Base-by-base conservation (phyloP, 352 stramenopile genomes). In the Bremia lactucae region DNA sequence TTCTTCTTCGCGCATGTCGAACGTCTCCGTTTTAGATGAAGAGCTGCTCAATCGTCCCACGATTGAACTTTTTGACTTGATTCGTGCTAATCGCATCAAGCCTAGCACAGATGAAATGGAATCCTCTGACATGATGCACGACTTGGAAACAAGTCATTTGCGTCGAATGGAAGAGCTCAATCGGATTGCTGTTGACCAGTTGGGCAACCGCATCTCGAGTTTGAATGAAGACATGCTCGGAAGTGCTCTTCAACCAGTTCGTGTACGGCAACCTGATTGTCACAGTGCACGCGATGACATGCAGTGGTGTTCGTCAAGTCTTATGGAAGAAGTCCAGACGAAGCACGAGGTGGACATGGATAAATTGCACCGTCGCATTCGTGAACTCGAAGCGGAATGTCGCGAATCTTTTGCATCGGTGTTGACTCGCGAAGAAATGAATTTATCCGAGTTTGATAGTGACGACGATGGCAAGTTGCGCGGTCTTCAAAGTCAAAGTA, bases 121-220 rank as follows among this genome's bases (percentile, higher is more conserved):
- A 11, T 72, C 62, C 9, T 67, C 62, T 0, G 46, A 54, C 19
- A 50, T 52, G 36, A 69, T 76, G 65, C 39, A 55, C 18, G 51
- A 70, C 44, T 54, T 76, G 10, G 59, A 76, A 48, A 53, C 47
- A n/a, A 68, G 54, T 20, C 68, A 81, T 36, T 40, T 57, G 18
- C 61, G 62, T 24, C 66, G 69, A 7, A 81, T 81, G 69, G 66
- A 63, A n/a, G 64, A 78, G 41, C 45, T 78, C 13, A 73, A 73
- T 21, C 55, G 41, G 9, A 74, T 80, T 19, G 68, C 68, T 28
- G 21, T 73, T 22, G 68, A 72, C 23, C 53, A 70, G 43, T 52
- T 66, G 5, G 68, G 65, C 14, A 55, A 60, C 34, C 65, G 68
- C 7, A 65, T 77, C 14, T 77, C 68, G 0, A 71, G 49, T 41